These are phyloP conservation scores for Sinapis alba DNA, from an alignment of 441 rosid genomes.

Conservation along the genomic window DNA sequence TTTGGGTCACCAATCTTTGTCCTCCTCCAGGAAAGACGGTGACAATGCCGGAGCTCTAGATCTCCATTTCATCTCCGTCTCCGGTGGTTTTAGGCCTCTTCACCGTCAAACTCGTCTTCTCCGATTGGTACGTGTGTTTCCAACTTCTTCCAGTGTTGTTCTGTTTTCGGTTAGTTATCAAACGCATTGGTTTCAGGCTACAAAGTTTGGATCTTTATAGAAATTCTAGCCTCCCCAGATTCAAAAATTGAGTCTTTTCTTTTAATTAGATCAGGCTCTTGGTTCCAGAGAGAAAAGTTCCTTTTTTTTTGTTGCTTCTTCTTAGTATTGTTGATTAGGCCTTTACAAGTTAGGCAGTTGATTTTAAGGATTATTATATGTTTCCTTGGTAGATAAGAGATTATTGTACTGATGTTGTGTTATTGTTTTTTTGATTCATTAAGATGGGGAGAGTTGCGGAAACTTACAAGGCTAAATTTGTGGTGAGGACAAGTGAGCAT, in stretches of 20 bases:
- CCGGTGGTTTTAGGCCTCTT: conserved; percentile 58
- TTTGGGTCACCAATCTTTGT: conserved; percentile 55
- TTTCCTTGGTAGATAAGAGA: not conserved
- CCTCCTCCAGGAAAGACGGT: conserved; percentile 17
- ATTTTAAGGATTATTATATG: not conserved
- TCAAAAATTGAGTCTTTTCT: not conserved
- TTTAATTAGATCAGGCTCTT: not conserved
- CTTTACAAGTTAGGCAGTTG: not conserved
- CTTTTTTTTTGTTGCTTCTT: not conserved
- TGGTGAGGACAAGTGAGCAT: conserved; percentile 59
- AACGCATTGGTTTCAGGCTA: not conserved
- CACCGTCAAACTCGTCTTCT: conserved; percentile 59
- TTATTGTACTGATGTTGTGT: conserved; percentile 10
- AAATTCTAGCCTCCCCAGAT: not conserved
- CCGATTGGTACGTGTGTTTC: conserved; percentile 52
- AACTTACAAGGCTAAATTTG: conserved; percentile 57
- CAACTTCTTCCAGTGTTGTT: not conserved
- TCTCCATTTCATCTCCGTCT: conserved; percentile 63
- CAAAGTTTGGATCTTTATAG: conserved; percentile 10
- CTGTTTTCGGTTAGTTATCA: not conserved
- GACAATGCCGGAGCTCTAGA: conserved; percentile 40
- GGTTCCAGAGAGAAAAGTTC: not conserved
- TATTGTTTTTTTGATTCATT: conserved; percentile 40
- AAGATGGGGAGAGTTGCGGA: conserved; percentile 67
- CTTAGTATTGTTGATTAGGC: not conserved